Evolutionary conservation across 345 rosid species (phyloP).

Genomic region (Brassica nigra): DNA sequence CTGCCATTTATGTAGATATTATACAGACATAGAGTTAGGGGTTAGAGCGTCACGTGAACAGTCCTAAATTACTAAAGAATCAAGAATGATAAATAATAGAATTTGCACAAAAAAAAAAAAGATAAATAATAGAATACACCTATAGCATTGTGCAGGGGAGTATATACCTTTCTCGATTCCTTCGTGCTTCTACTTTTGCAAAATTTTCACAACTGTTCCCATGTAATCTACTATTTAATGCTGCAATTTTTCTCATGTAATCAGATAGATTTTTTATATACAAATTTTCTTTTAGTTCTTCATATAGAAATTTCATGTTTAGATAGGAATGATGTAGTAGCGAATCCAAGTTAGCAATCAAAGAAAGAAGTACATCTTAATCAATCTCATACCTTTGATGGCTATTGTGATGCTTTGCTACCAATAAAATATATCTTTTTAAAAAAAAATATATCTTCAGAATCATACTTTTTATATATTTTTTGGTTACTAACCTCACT

Average conservation of each 20-base stretch:
- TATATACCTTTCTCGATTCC: conserved; percentile 20
- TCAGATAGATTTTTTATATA: background rate
- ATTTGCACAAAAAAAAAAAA: too few species aligned
- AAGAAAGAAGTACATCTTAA: background rate
- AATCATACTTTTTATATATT: background rate
- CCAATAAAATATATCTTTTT: background rate
- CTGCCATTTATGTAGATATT: conserved; percentile 12
- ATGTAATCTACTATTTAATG: background rate
- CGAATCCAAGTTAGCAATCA: too few species aligned
- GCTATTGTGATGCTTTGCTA: background rate
- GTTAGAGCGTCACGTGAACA: conserved; percentile 23
- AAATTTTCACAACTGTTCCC: background rate
- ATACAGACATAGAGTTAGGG: conserved; percentile 24
- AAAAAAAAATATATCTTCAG: background rate
- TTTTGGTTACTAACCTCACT: background rate
- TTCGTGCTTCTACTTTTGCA: conserved; percentile 13
- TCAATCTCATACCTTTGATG: background rate
- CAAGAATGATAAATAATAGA: conserved; percentile 3
- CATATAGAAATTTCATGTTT: background rate
- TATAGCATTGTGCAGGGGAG: conserved; percentile 7
- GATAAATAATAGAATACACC: background rate
- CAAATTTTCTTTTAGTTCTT: background rate
- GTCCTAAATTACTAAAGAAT: conserved; percentile 6
- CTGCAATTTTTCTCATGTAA: background rate
- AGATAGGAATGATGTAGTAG: background rate